Percentiles rank a stretch among this genome's conserved stretches.
These are phyloP conservation scores for Cyanidioschyzon merolae DNA, from an alignment of 23 red algal species.

Conservation along the genomic window DNA sequence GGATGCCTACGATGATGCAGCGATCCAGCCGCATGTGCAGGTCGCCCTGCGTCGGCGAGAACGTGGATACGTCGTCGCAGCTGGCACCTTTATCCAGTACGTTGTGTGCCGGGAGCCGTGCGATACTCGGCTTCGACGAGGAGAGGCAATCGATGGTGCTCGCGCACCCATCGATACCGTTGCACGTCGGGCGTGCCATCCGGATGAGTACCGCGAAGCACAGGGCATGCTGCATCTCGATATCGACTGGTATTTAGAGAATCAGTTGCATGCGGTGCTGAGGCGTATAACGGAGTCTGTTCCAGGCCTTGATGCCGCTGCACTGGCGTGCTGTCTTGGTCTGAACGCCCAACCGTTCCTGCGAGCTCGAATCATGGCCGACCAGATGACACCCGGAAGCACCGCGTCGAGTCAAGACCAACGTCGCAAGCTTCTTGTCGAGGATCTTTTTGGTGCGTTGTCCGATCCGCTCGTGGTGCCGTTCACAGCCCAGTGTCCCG, in stretches of 20 bases:
- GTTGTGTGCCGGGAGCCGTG: conserved; percentile 37
- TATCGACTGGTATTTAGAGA: conserved; percentile 69
- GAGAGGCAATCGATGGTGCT: neutral
- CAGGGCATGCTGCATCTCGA: conserved; percentile 42
- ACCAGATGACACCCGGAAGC: neutral
- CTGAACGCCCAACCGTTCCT: conserved; percentile 42
- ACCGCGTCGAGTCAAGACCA: neutral
- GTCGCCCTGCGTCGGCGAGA: conserved; percentile 62
- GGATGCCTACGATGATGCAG: conserved; percentile 56
- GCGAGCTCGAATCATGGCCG: conserved; percentile 13
- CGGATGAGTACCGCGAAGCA: conserved; percentile 54
- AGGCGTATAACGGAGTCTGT: conserved; percentile 65
- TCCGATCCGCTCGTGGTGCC: neutral
- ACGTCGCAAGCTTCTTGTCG: neutral
- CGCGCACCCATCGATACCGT: neutral
- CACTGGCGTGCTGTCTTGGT: conserved; percentile 44
- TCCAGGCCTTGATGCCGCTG: conserved; percentile 52
- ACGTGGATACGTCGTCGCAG: conserved; percentile 24
- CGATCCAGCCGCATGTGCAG: conserved; percentile 64
- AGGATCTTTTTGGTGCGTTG: neutral
- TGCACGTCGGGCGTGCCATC: conserved; percentile 57
- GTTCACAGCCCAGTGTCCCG: neutral
- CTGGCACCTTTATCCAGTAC: conserved; percentile 83
- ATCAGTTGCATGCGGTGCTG: conserved; percentile 69
- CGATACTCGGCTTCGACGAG: neutral